Conservation (phyloP, 2,329 filamentous ascomycete genomes). For the Colletotrichum lentis region DNA sequence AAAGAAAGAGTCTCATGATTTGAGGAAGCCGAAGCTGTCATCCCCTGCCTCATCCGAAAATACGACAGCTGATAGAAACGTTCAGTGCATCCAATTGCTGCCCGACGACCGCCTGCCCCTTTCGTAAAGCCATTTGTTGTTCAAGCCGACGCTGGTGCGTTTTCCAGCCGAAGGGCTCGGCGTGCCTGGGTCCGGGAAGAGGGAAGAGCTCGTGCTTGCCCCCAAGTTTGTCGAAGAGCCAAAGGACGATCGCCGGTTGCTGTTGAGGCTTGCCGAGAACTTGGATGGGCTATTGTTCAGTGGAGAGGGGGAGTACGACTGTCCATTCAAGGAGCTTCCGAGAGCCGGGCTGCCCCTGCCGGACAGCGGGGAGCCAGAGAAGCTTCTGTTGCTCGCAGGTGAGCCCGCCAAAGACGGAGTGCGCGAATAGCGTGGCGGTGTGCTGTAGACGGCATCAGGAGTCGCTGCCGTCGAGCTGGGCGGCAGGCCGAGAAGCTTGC, state of each 20-base stretch:
- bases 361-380: slow-evolving; percentile 66
- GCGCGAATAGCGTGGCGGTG: slow-evolving; percentile 85
- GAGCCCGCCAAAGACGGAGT: slow-evolving; percentile 73
- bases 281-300: slow-evolving; percentile 66
- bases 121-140: slow-evolving; percentile 96
- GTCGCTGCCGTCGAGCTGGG: slow-evolving; percentile 70
- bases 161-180: slow-evolving; percentile 74
- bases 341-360: slow-evolving; percentile 60
- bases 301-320: slow-evolving; percentile 57
- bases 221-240: slow-evolving; percentile 64
- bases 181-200: slow-evolving; percentile 68
- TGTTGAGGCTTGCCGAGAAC: slow-evolving; percentile 60
- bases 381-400: slow-evolving; percentile 66
- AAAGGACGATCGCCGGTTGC: slow-evolving; percentile 66
- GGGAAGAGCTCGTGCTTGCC: slow-evolving; percentile 52
- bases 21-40: neutral
- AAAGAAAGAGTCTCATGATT: neutral
- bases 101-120: slow-evolving; percentile 69
- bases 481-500: slow-evolving; percentile 81
- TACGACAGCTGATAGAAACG: neutral
- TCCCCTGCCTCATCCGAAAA: neutral
- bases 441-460: slow-evolving; percentile 74
- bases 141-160: slow-evolving; percentile 78
- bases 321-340: slow-evolving; percentile 51
- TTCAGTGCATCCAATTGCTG: slow-evolving; percentile 35